A percentile compares a stretch with the other conserved stretches of the same genome.
Conservation (phyloP, 192 early-diverging fungal species). For the Diversispora epigaea region DNA sequence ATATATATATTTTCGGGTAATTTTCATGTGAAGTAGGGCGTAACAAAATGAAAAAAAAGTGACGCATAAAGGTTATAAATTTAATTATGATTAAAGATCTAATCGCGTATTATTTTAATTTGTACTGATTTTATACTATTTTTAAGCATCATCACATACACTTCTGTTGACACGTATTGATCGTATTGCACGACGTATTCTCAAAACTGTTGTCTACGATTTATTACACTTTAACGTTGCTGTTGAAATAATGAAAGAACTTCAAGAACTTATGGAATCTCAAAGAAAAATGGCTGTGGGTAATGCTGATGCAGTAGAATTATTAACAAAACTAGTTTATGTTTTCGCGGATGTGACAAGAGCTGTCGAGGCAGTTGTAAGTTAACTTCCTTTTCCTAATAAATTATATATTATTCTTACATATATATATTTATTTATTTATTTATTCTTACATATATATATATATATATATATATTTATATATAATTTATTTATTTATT, state of each 20-base stretch:
- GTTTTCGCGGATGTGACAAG: conserved; percentile 61
- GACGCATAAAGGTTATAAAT: too few relatives aligned
- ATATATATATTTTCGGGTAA: neutral
- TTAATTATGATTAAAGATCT: too few relatives aligned
- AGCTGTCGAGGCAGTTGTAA: conserved; percentile 61
- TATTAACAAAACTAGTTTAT: conserved; percentile 59
- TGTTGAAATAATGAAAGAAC: conserved; percentile 61
- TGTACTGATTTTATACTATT: neutral
- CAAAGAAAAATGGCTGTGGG: conserved; percentile 58
- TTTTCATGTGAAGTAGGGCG: neutral
- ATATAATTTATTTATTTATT: neutral
- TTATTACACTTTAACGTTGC: conserved; percentile 50
- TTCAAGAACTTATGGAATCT: conserved; percentile 60
- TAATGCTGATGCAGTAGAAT: conserved; percentile 61
- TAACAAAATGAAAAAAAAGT: neutral
- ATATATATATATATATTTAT: too few relatives aligned
- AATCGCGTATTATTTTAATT: neutral
- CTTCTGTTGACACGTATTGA: conserved; percentile 55
- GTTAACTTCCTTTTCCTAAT: neutral
- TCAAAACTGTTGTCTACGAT: conserved; percentile 53
- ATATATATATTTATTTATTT: conserved; percentile 5
- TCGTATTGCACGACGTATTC: conserved; percentile 49
- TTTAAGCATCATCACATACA: conserved; percentile 52
- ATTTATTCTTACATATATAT: neutral
- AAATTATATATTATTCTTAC: neutral